These are phyloP conservation scores for Didymella keratinophila DNA, from an alignment of 2,329 filamentous ascomycete genomes.

Conservation along the genomic window DNA sequence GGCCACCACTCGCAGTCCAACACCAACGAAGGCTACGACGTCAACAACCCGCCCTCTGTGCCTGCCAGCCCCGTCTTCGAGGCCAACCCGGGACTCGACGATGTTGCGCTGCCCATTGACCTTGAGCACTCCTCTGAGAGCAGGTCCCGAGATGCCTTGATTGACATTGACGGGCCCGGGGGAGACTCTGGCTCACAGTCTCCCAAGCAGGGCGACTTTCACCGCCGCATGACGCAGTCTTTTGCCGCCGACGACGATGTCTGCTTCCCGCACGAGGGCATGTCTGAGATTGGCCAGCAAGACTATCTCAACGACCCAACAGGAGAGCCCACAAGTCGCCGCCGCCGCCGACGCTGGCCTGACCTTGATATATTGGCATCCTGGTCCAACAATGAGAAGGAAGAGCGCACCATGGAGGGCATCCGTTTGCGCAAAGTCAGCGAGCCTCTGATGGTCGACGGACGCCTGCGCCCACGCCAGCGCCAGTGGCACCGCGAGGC, in stretches of 20 bases:
- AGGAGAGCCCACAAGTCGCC: slow-evolving; percentile 53
- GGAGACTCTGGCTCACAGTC: slow-evolving; percentile 47
- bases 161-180: slow-evolving; percentile 65
- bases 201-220: slow-evolving; percentile 38
- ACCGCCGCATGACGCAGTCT: slow-evolving; percentile 57
- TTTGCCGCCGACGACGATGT: slow-evolving; percentile 80
- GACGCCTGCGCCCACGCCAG: slow-evolving; percentile 78
- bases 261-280: slow-evolving; percentile 82
- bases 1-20: slow-evolving; percentile 43
- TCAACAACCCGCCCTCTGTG: slow-evolving; percentile 71
- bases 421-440: slow-evolving; percentile 89
- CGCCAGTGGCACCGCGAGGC: slow-evolving; percentile 86
- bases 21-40: slow-evolving; percentile 60
- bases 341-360: slow-evolving; percentile 75
- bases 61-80: slow-evolving; percentile 65
- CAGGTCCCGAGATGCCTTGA: slow-evolving; percentile 55
- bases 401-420: slow-evolving; percentile 78
- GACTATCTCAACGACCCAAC: slow-evolving; percentile 64
- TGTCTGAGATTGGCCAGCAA: slow-evolving; percentile 84
- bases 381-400: slow-evolving; percentile 90
- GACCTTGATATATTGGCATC: slow-evolving; percentile 84
- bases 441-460: slow-evolving; percentile 91
- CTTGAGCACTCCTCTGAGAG: slow-evolving; percentile 49
- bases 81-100: slow-evolving; percentile 62
- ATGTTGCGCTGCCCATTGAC: slow-evolving; percentile 75